These are phyloP conservation scores for Rosellinia necatrix DNA, from an alignment of 2,329 filamentous ascomycete species.

Conservation along the genomic window DNA sequence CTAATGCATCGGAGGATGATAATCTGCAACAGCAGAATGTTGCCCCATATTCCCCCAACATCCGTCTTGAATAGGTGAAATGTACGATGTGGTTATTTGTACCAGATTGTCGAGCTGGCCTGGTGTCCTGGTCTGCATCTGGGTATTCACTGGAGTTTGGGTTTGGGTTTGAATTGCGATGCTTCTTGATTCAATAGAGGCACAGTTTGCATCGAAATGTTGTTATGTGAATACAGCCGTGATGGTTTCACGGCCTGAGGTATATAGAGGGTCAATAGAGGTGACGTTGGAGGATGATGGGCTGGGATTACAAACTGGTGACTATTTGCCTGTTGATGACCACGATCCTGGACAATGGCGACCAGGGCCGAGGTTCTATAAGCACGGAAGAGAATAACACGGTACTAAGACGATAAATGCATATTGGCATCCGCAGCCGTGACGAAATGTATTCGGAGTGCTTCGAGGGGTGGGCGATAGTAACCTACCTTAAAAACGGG, in stretches of 20 bases:
- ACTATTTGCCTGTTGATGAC: conserved; percentile 5
- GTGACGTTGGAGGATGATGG: conserved; percentile 8
- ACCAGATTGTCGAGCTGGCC: not conserved
- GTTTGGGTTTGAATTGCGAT: not conserved
- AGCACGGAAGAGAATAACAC: conserved; percentile 17
- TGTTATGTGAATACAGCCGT: not conserved
- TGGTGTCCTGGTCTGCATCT: conserved; percentile 3
- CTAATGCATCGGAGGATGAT: conserved; percentile 80
- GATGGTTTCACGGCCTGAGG: not conserved
- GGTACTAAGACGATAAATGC: not conserved
- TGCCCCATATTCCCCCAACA: conserved; percentile 41
- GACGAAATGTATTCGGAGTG: conserved; percentile 26
- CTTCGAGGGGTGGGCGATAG: not conserved
- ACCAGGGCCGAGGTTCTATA: conserved; percentile 16
- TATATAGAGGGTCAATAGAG: conserved; percentile 8
- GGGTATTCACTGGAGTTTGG: conserved; percentile 22
- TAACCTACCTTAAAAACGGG: not conserved
- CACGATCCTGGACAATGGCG: not conserved
- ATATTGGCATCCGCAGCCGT: not conserved
- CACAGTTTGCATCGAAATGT: conserved; percentile 1
- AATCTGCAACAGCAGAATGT: conserved; percentile 38
- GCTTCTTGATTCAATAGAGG: conserved; percentile 9
- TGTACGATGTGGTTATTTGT: not conserved
- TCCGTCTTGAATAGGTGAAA: conserved; percentile 40
- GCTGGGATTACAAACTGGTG: not conserved